Conservation (phyloP, 2,329 filamentous ascomycete genomes). For the Plectosphaerella plurivora region DNA sequence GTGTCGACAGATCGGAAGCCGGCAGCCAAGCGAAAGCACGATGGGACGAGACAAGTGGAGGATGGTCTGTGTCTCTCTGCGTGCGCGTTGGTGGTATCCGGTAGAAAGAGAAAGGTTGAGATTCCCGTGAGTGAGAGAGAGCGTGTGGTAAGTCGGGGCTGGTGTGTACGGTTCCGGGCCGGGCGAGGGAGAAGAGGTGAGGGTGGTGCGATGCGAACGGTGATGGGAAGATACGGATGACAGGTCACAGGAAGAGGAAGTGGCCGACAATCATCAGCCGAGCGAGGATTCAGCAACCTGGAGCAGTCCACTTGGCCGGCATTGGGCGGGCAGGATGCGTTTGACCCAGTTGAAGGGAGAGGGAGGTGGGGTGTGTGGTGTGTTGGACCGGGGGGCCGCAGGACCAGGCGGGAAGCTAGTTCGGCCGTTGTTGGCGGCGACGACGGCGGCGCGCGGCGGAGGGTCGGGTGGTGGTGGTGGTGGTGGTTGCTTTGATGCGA, state of each 20-base stretch:
- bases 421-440: no score
- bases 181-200: no score
- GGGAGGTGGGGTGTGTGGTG: background rate
- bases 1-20: background rate
- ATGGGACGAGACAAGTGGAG: background rate
- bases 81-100: background rate
- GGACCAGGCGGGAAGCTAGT: no score
- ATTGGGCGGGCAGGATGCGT: background rate
- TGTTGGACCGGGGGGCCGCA: no score
- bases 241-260: conserved; percentile 1
- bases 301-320: background rate
- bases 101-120: background rate
- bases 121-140: background rate
- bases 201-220: background rate
- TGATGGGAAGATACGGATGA: background rate
- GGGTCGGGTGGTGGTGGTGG: no score
- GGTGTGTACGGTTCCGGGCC: no score
- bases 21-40: background rate
- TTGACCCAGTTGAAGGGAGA: background rate
- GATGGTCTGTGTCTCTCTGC: background rate
- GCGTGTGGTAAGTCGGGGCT: no score
- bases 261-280: conserved; percentile 3
- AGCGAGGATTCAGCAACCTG: background rate
- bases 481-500: no score
- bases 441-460: no score